phyloP scores from a whole-genome alignment of 2,329 filamentous ascomycete genomes.

The Neophaeococcomyces mojaviensis region DNA sequence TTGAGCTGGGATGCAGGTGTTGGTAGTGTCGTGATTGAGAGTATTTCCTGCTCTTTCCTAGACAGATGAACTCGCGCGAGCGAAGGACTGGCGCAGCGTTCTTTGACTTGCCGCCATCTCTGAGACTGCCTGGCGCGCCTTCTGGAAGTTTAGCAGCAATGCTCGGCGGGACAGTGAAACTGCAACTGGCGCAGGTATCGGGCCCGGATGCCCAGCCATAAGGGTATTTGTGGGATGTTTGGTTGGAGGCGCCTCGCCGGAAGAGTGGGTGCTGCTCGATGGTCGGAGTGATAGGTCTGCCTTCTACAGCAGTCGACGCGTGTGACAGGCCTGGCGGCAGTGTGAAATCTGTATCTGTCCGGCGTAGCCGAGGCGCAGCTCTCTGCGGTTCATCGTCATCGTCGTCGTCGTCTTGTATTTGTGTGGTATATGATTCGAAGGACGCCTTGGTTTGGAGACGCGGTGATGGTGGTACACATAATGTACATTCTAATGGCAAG shows the following conservation, averaged over 20 bases:
- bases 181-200: conserved; percentile 52
- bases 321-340: conserved; percentile 26
- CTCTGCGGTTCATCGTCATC: conserved; percentile 5
- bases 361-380: conserved; percentile 12
- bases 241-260: conserved; percentile 12
- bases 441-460: conserved; percentile 36
- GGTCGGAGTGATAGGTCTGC: conserved; percentile 24
- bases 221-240: conserved; percentile 21
- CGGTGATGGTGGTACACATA: conserved; percentile 39
- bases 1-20: conserved; percentile 18
- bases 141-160: conserved; percentile 47
- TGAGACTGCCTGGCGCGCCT: conserved; percentile 45
- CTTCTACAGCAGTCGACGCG: conserved; percentile 22
- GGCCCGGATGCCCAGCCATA: conserved; percentile 35
- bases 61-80: conserved; percentile 46
- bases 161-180: conserved; percentile 47
- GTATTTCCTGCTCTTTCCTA: conserved; percentile 27
- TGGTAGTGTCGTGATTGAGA: not conserved
- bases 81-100: conserved; percentile 50
- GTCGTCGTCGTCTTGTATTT: conserved; percentile 9
- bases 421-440: conserved; percentile 16
- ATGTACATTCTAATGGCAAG: conserved; percentile 46
- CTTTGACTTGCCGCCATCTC: conserved; percentile 39
- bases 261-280: conserved; percentile 49
- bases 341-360: conserved; percentile 19